These are phyloP conservation scores for Andrographis paniculata DNA, from an alignment of 305 asterid species.

Conservation along the genomic window DNA sequence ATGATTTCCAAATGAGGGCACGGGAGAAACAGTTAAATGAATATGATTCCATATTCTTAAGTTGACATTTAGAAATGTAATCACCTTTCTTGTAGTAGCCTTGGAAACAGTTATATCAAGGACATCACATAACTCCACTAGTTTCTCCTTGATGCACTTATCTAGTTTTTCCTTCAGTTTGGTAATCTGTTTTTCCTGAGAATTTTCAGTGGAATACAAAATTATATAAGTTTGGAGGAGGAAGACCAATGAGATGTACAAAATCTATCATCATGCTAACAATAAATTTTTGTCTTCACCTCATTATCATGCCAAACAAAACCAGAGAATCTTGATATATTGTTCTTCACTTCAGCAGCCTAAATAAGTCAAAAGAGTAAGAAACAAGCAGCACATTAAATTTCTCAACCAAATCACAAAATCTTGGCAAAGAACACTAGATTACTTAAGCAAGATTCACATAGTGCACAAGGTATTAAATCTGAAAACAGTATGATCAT, in stretches of 20 bases:
- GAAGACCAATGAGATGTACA: slow-evolving; percentile 12
- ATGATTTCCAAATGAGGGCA: too few species aligned
- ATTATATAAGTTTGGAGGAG: slow-evolving; percentile 9
- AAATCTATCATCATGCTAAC: slow-evolving; percentile 5
- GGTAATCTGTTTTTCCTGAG: slow-evolving; percentile 51
- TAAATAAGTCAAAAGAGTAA: slow-evolving; percentile 27
- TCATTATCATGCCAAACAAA: slow-evolving; percentile 86
- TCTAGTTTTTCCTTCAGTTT: slow-evolving; percentile 49
- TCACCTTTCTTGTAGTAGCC: slow-evolving; percentile 43
- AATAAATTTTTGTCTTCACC: slow-evolving; percentile 31
- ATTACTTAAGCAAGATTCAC: too few species aligned
- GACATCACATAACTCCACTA: slow-evolving; percentile 45
- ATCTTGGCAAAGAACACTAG: too few species aligned
- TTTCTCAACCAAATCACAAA: too few species aligned
- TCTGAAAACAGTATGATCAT: too few species aligned
- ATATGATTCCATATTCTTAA: too few species aligned
- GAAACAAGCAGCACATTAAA: too few species aligned
- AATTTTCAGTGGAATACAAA: slow-evolving; percentile 5
- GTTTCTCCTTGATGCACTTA: slow-evolving; percentile 54
- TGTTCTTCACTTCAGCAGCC: slow-evolving; percentile 77
- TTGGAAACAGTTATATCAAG: slow-evolving; percentile 45
- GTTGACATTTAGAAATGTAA: slow-evolving; percentile 11
- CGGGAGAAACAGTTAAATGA: too few species aligned
- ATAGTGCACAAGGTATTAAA: too few species aligned
- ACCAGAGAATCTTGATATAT: slow-evolving; percentile 84